Base-by-base conservation (phyloP, 2,329 filamentous ascomycete genomes). In the Apiospora marii region DNA sequence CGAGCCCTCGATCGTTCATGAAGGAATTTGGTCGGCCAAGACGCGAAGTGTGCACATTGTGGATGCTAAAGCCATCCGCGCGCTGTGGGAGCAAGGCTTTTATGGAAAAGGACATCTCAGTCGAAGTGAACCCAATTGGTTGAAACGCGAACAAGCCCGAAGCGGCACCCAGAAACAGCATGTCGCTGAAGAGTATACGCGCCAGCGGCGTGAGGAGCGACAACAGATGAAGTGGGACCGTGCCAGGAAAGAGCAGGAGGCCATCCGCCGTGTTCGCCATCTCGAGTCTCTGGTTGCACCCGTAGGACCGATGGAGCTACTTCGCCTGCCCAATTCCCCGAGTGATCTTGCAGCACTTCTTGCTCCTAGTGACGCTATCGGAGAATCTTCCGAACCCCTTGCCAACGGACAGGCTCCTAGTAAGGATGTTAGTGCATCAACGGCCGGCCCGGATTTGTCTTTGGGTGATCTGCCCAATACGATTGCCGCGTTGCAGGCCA, bases 31-130 rank as follows among this genome's bases (percentile, higher is more conserved):
- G 87, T 96, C 94, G n/a, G 83, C 89, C 1, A 90, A 92, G 72
- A 97, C 94, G 4, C 90, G 92, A 43, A 96, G 95, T 0, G 89
- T 99, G 22, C 94, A 98, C 80, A 88, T 99, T 72, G 94, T 91
- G 24, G 92, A 98, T 81, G 86, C 91, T 37, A 87, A 87, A 71
- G 92, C 94, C 4, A 92, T 97, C 74, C 88, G 93, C 71, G 94
- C 92, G 1, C 83, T 99, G 34, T 99, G 97, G 96, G 94, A 98
- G 82, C 94, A 97, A 84, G 96, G 96, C 6, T 99, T 99, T 83
- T 99, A 96, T 82, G 97, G 97, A 68, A 98, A 98, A 82, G 96
- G 96, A 64, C 96, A 87, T 77, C 85, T 98, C 73, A 98, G 95
- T 84, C 91, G 97, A 78, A 98, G 95, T 86, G 96, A 99, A 81